Conservation (phyloP, 2,329 filamentous ascomycete genomes). For the Colletotrichum zoysiae region DNA sequence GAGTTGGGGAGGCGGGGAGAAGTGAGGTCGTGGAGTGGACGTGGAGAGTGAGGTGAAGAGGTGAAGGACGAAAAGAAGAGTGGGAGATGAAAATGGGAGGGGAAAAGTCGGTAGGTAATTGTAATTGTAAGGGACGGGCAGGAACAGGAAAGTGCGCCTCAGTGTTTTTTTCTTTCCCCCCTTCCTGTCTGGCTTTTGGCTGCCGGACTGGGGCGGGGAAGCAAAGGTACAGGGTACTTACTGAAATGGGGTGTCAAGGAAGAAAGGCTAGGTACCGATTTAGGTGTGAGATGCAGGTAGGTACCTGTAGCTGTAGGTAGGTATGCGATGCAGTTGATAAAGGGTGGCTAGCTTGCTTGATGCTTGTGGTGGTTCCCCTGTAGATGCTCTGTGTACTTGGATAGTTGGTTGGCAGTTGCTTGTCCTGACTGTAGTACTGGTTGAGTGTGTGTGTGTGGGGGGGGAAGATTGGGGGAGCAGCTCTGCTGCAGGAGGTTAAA, state of each 20-base stretch:
- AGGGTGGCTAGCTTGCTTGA: neutral
- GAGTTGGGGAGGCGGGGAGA: constrained; percentile 44
- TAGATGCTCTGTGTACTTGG: neutral
- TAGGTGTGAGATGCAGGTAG: neutral
- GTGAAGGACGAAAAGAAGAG: constrained; percentile 40
- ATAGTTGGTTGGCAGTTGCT: neutral
- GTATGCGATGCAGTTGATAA: neutral
- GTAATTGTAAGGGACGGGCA: constrained; percentile 43
- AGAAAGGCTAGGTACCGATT: constrained; percentile 24
- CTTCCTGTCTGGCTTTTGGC: constrained; percentile 1
- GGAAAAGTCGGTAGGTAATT: constrained; percentile 44
- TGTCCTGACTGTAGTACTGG: neutral
- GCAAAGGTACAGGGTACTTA: constrained; percentile 36
- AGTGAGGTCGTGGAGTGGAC: constrained; percentile 40
- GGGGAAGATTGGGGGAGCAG: neutral
- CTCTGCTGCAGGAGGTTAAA: constrained; percentile 5
- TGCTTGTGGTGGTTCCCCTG: neutral
- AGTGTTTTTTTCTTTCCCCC: constrained; percentile 30
- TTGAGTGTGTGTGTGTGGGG: neutral
- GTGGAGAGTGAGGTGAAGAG: constrained; percentile 45
- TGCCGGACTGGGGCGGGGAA: constrained; percentile 9
- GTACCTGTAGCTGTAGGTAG: no score
- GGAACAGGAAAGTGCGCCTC: constrained; percentile 42
- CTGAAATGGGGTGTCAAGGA: constrained; percentile 28
- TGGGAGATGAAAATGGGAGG: constrained; percentile 48